phyloP scores from a whole-genome alignment of 257 asterid species.

The Penstemon barbatus region DNA sequence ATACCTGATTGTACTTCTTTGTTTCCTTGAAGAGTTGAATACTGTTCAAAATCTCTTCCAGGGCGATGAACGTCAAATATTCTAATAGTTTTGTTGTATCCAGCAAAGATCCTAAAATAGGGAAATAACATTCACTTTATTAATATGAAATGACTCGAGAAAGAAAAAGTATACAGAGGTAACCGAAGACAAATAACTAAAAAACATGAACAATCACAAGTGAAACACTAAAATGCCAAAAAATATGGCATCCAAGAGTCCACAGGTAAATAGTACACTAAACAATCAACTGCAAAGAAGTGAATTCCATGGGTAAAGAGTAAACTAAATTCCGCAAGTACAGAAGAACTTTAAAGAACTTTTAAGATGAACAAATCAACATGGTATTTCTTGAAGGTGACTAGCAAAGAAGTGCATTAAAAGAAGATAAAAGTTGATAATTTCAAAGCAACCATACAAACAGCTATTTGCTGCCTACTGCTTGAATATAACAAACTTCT shows the following conservation, averaged over 20 bases:
- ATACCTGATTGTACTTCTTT: conserved; percentile 93
- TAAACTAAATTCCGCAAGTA: not conserved
- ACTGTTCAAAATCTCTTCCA: conserved; percentile 84
- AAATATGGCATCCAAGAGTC: conserved; percentile 1
- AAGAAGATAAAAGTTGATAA: not conserved
- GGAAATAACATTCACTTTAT: conserved; percentile 8
- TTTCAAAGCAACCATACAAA: conserved; percentile 12
- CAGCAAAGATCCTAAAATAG: conserved; percentile 78
- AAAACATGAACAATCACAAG: not conserved
- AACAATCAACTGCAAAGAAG: too few relatives aligned
- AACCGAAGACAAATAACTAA: not conserved
- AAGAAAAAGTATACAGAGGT: conserved; percentile 6
- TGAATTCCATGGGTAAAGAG: too few relatives aligned
- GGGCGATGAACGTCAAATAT: conserved; percentile 90
- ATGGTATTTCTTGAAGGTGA: not conserved
- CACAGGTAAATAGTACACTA: not conserved
- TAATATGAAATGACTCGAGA: conserved; percentile 2
- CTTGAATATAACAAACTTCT: conserved; percentile 7
- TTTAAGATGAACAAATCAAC: not conserved
- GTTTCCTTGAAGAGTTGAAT: conserved; percentile 71
- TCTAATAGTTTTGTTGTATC: conserved; percentile 77
- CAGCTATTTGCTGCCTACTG: not conserved
- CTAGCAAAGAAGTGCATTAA: not conserved
- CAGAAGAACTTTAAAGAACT: not conserved
- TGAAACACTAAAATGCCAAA: conserved; percentile 3